Evolutionary conservation across 345 rosid genomes (phyloP), one percentile per base, ranked within the genome.

Genomic region (Diplotaxis tenuifolia): DNA sequence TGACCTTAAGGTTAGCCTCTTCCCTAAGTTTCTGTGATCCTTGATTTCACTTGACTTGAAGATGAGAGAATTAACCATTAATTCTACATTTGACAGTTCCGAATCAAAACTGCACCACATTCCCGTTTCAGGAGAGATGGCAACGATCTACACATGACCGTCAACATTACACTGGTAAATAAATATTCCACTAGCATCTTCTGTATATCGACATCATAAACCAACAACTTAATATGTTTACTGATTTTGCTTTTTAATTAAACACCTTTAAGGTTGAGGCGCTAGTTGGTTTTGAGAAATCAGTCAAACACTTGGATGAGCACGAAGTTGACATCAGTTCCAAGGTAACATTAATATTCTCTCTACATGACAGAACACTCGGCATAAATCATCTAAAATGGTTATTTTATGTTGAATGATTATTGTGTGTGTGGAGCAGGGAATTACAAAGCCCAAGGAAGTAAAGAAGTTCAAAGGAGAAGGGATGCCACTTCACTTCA

Each of bases 231-330:
- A 1, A 20, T 31, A 12, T 3, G 2, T 38, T 12, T 28, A 21
- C 45, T 53, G 56, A 18, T 10, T 22, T 3, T 38, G 36, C 23
- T 22, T 19, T 10, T 9, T 6, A 19, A 62, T 28, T 16, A 9
- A 53, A 4, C 10, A 18, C 7, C 6, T 5, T 32, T 20, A 73
- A 96, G 99, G 88, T 96, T 52, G 94, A 96, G 86, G 98, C 98
- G 7, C 93, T 96, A 67, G 96, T 90, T 79, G 99, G 99, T 69
- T 96, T 96, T 57, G 90, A 96, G 88, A 96, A 90, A 87, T 84
- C 88, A 67, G 78, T 90, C 23, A 86, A 86, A 80, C 99, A 96
- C 76, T 91, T 96, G 16, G 98, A 96, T 75, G 97, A 87, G 6
- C 99, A 86, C 82, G 82, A 86, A 68, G 97, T 96, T 28, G 86